These are phyloP conservation scores for Asterionellopsis glacialis DNA, from an alignment of 108 stramenopile genomes.

Conservation along the genomic window DNA sequence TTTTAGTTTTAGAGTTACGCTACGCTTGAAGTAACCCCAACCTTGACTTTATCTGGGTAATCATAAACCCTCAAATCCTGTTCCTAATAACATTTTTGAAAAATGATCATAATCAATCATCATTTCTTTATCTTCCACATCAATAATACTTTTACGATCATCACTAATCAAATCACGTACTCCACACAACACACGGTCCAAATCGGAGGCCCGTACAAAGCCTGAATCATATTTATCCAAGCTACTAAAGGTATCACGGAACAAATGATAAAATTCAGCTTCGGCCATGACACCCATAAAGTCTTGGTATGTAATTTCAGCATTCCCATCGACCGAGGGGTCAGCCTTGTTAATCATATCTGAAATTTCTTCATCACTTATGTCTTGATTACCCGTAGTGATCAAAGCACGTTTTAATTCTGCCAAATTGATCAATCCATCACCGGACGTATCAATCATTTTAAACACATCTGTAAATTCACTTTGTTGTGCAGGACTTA, in stretches of 20 bases:
- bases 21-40: no score
- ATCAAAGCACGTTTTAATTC: constrained; percentile 70
- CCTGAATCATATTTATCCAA: constrained; percentile 70
- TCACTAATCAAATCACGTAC: constrained; percentile 81
- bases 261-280: constrained; percentile 80
- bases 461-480: constrained; percentile 68
- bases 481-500: constrained; percentile 46
- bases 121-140: constrained; percentile 83
- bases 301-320: constrained; percentile 46
- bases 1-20: no score
- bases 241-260: constrained; percentile 68
- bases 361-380: constrained; percentile 35
- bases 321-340: constrained; percentile 39
- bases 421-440: constrained; percentile 52
- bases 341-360: constrained; percentile 65
- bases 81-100: constrained; percentile 70
- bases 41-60: no score
- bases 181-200: constrained; percentile 71
- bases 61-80: no score
- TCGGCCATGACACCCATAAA: constrained; percentile 89
- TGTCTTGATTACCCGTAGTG: constrained; percentile 34
- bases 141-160: constrained; percentile 80
- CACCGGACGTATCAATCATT: constrained; percentile 55
- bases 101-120: constrained; percentile 84
- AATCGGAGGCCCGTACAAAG: constrained; percentile 65